Evolutionary conservation across 2,329 filamentous ascomycete species (phyloP).

Genomic region (Beauveria bassiana): DNA sequence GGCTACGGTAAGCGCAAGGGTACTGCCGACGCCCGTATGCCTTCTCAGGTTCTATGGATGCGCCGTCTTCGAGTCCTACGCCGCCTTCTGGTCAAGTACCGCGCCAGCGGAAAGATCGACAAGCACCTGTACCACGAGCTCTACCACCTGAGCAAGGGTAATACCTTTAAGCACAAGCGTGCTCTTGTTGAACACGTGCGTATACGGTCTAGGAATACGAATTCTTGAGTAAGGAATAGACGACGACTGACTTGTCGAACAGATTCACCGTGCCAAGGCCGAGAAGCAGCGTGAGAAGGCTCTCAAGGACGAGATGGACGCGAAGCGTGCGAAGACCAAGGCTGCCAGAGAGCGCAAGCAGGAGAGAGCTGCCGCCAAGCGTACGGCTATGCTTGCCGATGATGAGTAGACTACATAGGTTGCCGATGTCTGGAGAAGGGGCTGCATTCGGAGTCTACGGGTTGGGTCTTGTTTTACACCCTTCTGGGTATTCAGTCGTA

Average conservation of each 20-base stretch:
- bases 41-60: conserved; percentile 98
- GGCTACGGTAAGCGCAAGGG: conserved; percentile 99
- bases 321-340: conserved; percentile 99
- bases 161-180: conserved; percentile 99
- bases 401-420: conserved; percentile 41
- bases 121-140: conserved; percentile 99
- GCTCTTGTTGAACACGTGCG: conserved; percentile 99
- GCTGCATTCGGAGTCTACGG: conserved; percentile 54
- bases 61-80: conserved; percentile 98
- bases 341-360: conserved; percentile 97
- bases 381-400: conserved; percentile 74
- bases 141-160: conserved; percentile 99
- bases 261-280: conserved; percentile 99
- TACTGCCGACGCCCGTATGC: conserved; percentile 99
- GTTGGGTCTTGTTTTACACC: conserved; percentile 45
- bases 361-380: conserved; percentile 87
- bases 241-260: conserved; percentile 15
- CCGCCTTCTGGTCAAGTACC: conserved; percentile 99
- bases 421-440: conserved; percentile 42
- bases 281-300: conserved; percentile 95
- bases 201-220: conserved; percentile 24
- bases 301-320: conserved; percentile 99
- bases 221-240: background rate
- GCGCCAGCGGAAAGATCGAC: conserved; percentile 99
- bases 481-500: conserved; percentile 40